phyloP scores from a whole-genome alignment of 495 filamentous ascomycete genomes.

The Penicillium steckii region DNA sequence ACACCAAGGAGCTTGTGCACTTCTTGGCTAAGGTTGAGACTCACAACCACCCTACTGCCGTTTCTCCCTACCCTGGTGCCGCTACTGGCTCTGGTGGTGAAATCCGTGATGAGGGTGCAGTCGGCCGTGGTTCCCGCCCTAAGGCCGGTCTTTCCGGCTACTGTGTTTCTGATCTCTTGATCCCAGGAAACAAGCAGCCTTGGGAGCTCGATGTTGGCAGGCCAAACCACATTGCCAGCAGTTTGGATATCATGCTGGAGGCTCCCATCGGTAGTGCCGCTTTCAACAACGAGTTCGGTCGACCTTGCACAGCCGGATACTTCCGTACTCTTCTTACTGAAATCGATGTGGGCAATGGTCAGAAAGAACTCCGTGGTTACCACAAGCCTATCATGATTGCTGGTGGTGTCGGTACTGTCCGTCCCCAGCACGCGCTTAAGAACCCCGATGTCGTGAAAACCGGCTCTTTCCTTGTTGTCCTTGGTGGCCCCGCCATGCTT shows the following conservation, averaged over 20 bases:
- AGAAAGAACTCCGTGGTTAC: constrained; percentile 79
- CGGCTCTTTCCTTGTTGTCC: constrained; percentile 83
- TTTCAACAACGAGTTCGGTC: constrained; percentile 97
- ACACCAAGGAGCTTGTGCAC: constrained; percentile 84
- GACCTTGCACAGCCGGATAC: constrained; percentile 85
- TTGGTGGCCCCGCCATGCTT: constrained; percentile 95
- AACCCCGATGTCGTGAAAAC: constrained; percentile 70
- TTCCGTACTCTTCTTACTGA: constrained; percentile 83
- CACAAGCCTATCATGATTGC: constrained; percentile 99
- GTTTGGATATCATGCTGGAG: constrained; percentile 94
- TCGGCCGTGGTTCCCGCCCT: constrained; percentile 86
- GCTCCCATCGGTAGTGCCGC: constrained; percentile 91
- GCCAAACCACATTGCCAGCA: constrained; percentile 87
- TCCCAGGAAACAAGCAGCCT: constrained; percentile 74
- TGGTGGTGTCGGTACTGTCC: constrained; percentile 92
- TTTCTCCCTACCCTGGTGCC: constrained; percentile 79
- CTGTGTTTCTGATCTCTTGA: constrained; percentile 88
- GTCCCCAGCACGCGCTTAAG: constrained; percentile 89
- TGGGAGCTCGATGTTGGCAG: constrained; percentile 93
- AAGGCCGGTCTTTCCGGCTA: constrained; percentile 93
- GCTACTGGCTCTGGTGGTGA: constrained; percentile 95
- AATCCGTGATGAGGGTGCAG: constrained; percentile 91
- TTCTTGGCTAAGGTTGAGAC: constrained; percentile 95
- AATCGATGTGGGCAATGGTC: constrained; percentile 57
- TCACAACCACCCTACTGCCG: constrained; percentile 95